Base-by-base conservation (phyloP, 1,139 yeast genomes). In the Meyerozyma elateridarum region DNA sequence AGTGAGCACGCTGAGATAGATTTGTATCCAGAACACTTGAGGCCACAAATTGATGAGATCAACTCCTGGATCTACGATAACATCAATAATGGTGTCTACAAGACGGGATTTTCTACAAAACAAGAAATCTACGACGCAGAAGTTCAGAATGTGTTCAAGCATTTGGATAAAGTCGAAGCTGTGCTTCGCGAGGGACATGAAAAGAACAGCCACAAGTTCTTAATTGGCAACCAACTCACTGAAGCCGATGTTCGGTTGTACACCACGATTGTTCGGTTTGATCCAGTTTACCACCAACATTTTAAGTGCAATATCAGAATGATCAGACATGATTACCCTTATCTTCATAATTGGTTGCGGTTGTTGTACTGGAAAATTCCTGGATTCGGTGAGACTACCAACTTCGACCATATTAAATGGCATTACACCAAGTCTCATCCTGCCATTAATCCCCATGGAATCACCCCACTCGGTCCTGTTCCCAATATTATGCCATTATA, bases 51-150 rank as follows among this genome's bases (percentile, higher is more conserved):
- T 48, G 95, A 89, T 48, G 87, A 76, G 35, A 51, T 85, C 45
- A 88, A 89, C 51, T 71, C 64, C n/a, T 84, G 95, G 93, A 73
- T 85, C 30, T 89, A 89, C 55, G 82, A 83, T 50, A 75, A 71
- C 47, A 82, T 91, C 56, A 89, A 88, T 67, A 88, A 87, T 54
- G 97, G 96, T 25, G 97, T 91, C 20, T 91, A 91, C 69, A 91
- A 88, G 63, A 46, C 94, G 2, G 97, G 97, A 0, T 91, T 89
- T 59, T 88, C 96, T 5, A 78, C 89, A 14, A 72, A 72, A 36
- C 94, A 87, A 52, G 88, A 80, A 38, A 87, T 83, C 15, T 91
- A 91, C 52, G 93, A 84, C 43, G 62, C 62, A 38, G 85, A 84
- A 46, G 89, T 84, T 6, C 57, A 54, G 26, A 73, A 70, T 30